Evolutionary conservation across 202 grass and related monocot species (phyloP), one percentile per base, ranked within the genome.

Genomic region (Dendrocalamus latiflorus): DNA sequence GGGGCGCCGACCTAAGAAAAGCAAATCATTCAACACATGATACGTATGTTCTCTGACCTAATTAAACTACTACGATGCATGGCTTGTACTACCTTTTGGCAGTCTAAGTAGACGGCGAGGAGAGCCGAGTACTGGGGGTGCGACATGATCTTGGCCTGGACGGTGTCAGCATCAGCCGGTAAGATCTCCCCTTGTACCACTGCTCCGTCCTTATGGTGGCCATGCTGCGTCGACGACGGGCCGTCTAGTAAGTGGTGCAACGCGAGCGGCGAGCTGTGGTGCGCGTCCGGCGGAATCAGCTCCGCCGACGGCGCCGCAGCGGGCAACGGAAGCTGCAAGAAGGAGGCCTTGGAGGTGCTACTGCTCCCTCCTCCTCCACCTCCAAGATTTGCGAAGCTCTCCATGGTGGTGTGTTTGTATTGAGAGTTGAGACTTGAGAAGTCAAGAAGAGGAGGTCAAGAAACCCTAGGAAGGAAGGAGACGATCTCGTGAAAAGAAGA

Each of bases 121-220:
- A 99, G 88, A 36, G 81, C 75, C 41, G 89, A 82, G 78, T 99
- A 99, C 34, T 94, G 91, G 2, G 96, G 93, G 53, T 99, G 96
- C 53, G 93, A 91, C 91, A 99, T 90, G 83, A 99, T 99, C 87
- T 89, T 90, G 78, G 93, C 87, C 86, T 92, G 94, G 70, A 92
- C 71, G 13, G 65, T 70, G 17, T 90, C 75, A 18, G 54, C 74
- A 2, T 91, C 86, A 53, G 45, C 75, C 74, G 64, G 68, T 6
- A 68, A 79, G 42, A 86, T 73, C 75, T 77, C 92, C 85, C 71
- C 62, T 50, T 77, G 65, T 6, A 64, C 49, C 16, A 48, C 8
- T 44, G 24, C 57, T 44, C 14, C 36, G 65, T 42, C 65, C 8
- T 28, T 64, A 15, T n/a, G 61, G 54, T 65, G 77, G 54, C 48